Base-by-base conservation (phyloP, 371 early-diverging fungal species). In the Haplosporangium sp. region DNA sequence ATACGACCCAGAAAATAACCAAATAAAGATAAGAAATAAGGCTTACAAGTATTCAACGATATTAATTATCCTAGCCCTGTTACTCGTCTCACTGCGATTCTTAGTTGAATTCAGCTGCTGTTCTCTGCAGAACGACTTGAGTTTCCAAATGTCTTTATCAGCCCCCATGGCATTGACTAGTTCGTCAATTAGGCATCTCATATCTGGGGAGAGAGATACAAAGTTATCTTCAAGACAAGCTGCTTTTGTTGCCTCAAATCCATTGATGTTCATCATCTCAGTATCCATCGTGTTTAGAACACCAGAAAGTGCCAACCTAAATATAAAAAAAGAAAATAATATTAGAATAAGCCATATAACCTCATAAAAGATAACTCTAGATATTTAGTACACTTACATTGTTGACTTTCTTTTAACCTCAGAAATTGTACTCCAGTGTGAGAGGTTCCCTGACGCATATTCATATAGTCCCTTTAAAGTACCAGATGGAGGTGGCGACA, bases 291-390 rank as follows among this genome's bases (percentile, higher is more conserved):
- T 50, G 17, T 50, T 50, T 50, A 50, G 50, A 5, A 50, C 15
- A 50, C 50, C 50, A 4, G 50, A 50, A 50, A 19, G 50, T 50
- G 50, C 50, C 19, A 50, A 50, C 50, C 50, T 50, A 5, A 7
- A 50, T 8, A 50, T 50, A 50, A 50, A 50, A 50, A 50, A 50
- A 42, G 50, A 50, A 50, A 50, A 50, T 50, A 50, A 50, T 50
- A 45, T 50, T 50, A 50, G 50, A 13, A 3, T 50, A 50, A 17
- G 50, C 50, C 17, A 8, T 50, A 13, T 50, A 50, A 3, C 50
- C 50, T 50, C 50, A 13, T 50, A 17, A 19, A 50, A 50, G 0
- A 50, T 3, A 50, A 8, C 50, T 50, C 50, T 50, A 5, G 17
- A 50, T 50, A 50, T 50, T 50, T 50, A 50, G 50, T 50, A 50